Conservation (phyloP, 2,329 filamentous ascomycete species). For the Akanthomyces uredinophilus region DNA sequence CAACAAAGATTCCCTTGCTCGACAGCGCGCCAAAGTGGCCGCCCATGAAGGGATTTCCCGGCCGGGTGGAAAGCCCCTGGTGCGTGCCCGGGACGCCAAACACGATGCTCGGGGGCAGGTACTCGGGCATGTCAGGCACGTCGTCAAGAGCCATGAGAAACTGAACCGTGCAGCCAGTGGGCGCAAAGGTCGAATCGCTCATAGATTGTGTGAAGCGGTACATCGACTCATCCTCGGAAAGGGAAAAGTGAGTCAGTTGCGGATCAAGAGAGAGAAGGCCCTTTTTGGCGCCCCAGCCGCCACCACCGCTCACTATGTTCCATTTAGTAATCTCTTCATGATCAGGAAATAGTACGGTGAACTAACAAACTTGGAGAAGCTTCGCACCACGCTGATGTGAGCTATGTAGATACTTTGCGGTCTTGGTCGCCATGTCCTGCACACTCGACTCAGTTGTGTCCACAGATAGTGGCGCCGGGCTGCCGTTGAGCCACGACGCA, state of each 20-base stretch:
- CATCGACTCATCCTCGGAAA: slow-evolving; percentile 46
- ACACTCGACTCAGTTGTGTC: slow-evolving; percentile 15
- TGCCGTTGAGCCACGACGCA: slow-evolving; percentile 13
- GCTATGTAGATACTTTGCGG: slow-evolving; percentile 26
- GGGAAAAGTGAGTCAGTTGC: slow-evolving; percentile 46
- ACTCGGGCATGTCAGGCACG: slow-evolving; percentile 20
- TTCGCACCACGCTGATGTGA: slow-evolving; percentile 40
- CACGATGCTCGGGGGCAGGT: slow-evolving; percentile 20
- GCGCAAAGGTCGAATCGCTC: slow-evolving; percentile 46
- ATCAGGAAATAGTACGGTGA: background rate
- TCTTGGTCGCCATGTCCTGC: slow-evolving; percentile 20
- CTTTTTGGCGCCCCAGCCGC: slow-evolving; percentile 78
- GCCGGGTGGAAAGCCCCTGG: slow-evolving; percentile 7
- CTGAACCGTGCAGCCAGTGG: slow-evolving; percentile 60
- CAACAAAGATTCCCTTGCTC: slow-evolving; percentile 53
- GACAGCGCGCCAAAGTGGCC: slow-evolving; percentile 60
- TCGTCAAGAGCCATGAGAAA: slow-evolving; percentile 50
- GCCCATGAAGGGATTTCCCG: slow-evolving; percentile 24
- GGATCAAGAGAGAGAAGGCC: slow-evolving; percentile 76
- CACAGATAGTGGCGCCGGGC: slow-evolving; percentile 6
- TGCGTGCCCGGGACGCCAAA: slow-evolving; percentile 30
- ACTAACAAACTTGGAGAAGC: slow-evolving; percentile 42
- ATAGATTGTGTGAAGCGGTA: slow-evolving; percentile 49
- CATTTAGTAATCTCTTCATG: slow-evolving; percentile 18
- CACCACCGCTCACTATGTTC: slow-evolving; percentile 64